Conservation (phyloP, 805 yeast genomes). For the Candida montana region DNA sequence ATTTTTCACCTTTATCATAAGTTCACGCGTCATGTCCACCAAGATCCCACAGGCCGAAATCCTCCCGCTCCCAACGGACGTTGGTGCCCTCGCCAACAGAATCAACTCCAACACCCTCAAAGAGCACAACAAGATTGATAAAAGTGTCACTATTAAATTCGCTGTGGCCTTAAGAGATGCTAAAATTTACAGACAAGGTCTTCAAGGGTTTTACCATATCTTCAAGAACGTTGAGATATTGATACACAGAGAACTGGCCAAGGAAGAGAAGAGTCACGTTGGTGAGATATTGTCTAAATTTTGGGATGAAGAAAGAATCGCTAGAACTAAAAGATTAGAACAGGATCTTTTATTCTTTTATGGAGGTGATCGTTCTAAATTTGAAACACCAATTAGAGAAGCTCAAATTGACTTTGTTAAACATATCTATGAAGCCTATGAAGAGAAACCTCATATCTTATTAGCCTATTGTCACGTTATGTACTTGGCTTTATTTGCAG, state of each 20-base stretch:
- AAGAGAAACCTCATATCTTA: conserved; percentile 61
- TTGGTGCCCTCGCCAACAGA: conserved; percentile 80
- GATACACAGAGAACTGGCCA: conserved; percentile 40
- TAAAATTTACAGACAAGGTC: conserved; percentile 73
- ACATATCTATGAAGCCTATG: conserved; percentile 50
- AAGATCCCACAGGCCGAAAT: conserved; percentile 40
- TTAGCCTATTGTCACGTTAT: conserved; percentile 81
- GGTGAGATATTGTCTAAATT: conserved; percentile 46
- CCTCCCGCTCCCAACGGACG: conserved; percentile 72
- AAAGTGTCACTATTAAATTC: conserved; percentile 60
- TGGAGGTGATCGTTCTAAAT: conserved; percentile 48
- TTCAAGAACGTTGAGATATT: conserved; percentile 59
- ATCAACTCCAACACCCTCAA: conserved; percentile 65
- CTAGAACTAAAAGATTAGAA: conserved; percentile 51
- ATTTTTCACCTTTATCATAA: background rate
- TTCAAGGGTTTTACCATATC: conserved; percentile 67
- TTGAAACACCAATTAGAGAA: conserved; percentile 49
- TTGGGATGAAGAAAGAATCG: conserved; percentile 61
- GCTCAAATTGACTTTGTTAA: conserved; percentile 57
- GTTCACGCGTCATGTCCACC: background rate
- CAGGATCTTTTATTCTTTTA: conserved; percentile 67
- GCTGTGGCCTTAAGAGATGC: conserved; percentile 74
- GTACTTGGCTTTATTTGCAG: conserved; percentile 83
- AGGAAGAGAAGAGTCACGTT: conserved; percentile 21
- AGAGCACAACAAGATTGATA: conserved; percentile 64